phyloP scores from a whole-genome alignment of 257 asterid genomes.

The Capsicum baccatum region DNA sequence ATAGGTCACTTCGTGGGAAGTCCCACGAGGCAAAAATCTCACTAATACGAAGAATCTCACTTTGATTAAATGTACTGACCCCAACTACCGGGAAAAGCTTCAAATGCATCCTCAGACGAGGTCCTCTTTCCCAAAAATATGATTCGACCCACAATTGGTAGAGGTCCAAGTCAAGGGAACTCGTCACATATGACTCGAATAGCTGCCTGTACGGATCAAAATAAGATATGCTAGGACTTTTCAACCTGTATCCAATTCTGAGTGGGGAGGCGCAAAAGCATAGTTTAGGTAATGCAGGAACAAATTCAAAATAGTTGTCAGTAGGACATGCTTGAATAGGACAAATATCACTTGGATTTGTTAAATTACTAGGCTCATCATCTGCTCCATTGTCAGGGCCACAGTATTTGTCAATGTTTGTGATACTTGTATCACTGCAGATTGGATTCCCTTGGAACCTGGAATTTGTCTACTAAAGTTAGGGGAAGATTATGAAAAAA shows the following conservation, averaged over 20 bases:
- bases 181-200: slow-evolving; percentile 42
- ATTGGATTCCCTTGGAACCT: slow-evolving; percentile 54
- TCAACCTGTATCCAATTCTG: slow-evolving; percentile 54
- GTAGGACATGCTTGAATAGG: slow-evolving; percentile 48
- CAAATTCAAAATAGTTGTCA: slow-evolving; percentile 52
- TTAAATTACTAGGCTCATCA: slow-evolving; percentile 26
- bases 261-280: slow-evolving; percentile 63
- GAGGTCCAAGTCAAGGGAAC: slow-evolving; percentile 40
- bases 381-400: slow-evolving; percentile 37
- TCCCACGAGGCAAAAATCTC: slow-evolving; percentile 45
- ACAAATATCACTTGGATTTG: slow-evolving; percentile 36
- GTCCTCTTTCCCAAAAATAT: slow-evolving; percentile 52
- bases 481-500: neutral
- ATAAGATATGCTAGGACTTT: slow-evolving; percentile 58
- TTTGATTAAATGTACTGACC: slow-evolving; percentile 41
- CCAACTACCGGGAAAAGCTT: slow-evolving; percentile 51
- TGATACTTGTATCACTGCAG: slow-evolving; percentile 41
- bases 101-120: slow-evolving; percentile 55
- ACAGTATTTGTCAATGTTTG: slow-evolving; percentile 44
- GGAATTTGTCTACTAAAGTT: slow-evolving; percentile 30
- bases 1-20: slow-evolving; percentile 42
- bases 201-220: slow-evolving; percentile 44
- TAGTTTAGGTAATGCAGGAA: slow-evolving; percentile 44
- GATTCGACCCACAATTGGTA: slow-evolving; percentile 52
- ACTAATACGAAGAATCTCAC: slow-evolving; percentile 47